Conservation (phyloP, 108 stramenopile genomes). For the Chaetoceros tenuissimus region DNA sequence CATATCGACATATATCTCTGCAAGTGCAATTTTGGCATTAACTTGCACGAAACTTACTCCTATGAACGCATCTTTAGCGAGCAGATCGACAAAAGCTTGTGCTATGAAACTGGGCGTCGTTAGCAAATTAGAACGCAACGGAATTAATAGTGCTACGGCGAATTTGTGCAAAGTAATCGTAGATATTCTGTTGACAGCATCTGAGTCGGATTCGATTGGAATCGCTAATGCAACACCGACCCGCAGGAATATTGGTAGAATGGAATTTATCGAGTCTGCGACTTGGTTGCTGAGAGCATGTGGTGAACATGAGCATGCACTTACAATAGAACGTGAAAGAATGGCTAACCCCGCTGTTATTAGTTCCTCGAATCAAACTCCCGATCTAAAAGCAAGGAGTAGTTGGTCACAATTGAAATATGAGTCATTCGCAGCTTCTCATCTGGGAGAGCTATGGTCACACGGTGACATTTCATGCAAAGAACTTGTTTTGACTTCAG, state of each 20-base stretch:
- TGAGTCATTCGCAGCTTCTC: constrained; percentile 74
- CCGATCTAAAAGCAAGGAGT: constrained; percentile 17
- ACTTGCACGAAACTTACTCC: constrained; percentile 54
- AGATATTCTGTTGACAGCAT: constrained; percentile 51
- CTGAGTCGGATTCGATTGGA: constrained; percentile 16
- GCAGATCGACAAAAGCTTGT: constrained; percentile 69
- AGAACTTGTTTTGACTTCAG: constrained; percentile 52
- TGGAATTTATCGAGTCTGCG: constrained; percentile 77
- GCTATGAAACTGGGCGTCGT: constrained; percentile 49
- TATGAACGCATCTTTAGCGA: constrained; percentile 60
- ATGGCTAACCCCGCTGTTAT: constrained; percentile 26
- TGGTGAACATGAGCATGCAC: constrained; percentile 70
- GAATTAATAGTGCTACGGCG: constrained; percentile 37
- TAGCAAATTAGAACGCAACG: constrained; percentile 3
- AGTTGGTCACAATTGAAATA: constrained; percentile 85
- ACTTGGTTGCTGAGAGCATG: constrained; percentile 78
- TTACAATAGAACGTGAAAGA: constrained; percentile 48
- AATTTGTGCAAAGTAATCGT: constrained; percentile 56
- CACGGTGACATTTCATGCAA: constrained; percentile 47
- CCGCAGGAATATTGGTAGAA: constrained; percentile 18
- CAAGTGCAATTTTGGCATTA: constrained; percentile 63
- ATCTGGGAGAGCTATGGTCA: constrained; percentile 78
- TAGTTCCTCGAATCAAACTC: not conserved
- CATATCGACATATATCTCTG: constrained; percentile 48
- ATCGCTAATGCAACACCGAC: constrained; percentile 2